Percentiles rank a stretch among this genome's conserved stretches.
Evolutionary conservation across 179 eudicot species (phyloP).

Genomic region (Amaranthus tricolor): DNA sequence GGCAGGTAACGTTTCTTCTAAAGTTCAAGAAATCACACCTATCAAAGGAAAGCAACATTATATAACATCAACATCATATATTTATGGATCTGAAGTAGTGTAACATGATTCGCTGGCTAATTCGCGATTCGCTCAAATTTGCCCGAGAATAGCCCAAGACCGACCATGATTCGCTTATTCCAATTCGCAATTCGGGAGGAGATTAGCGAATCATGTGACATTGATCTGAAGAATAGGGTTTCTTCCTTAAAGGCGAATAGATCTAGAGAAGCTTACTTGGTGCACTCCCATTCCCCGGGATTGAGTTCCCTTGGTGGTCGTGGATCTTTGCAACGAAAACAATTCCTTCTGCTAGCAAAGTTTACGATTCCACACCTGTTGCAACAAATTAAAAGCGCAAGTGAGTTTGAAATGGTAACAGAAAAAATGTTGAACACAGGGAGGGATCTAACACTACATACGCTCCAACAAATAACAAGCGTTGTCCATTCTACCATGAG

Average conservation of each 20-base stretch:
- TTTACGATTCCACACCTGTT: conserved; percentile 66
- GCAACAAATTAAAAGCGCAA: background rate
- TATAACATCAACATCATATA: background rate
- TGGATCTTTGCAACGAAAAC: conserved; percentile 54
- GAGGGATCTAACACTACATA: background rate
- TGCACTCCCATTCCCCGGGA: conserved; percentile 92
- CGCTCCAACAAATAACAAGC: background rate
- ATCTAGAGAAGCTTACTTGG: conserved; percentile 46
- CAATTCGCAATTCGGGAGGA: no score
- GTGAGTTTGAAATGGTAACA: background rate
- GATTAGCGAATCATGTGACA: no score
- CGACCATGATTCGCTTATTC: no score
- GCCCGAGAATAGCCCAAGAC: no score
- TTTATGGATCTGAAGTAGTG: no score
- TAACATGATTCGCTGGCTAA: no score
- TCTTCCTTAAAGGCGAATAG: background rate
- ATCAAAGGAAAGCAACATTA: conserved; percentile 6
- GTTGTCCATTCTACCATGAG: background rate
- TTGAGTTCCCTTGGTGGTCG: conserved; percentile 60
- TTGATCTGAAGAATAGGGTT: background rate
- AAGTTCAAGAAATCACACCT: conserved; percentile 77
- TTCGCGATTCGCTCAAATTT: no score
- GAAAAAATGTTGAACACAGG: conserved; percentile 1
- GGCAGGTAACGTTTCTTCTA: conserved; percentile 50
- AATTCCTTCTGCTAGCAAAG: conserved; percentile 62